phyloP scores from a whole-genome alignment of 176 grass and related monocot genomes.

The Oryza rufipogon region DNA sequence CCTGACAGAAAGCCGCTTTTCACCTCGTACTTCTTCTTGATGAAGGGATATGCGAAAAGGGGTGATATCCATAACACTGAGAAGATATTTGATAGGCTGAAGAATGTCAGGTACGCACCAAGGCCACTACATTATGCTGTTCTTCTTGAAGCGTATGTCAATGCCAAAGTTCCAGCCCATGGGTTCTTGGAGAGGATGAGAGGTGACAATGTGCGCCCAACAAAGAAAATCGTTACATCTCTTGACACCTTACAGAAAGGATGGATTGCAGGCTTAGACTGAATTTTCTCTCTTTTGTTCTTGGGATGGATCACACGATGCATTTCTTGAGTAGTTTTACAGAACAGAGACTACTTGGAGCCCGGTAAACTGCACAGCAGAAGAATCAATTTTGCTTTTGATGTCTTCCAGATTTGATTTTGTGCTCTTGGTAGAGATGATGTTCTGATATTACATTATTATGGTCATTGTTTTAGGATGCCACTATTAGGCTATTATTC shows the following conservation, averaged over 20 bases:
- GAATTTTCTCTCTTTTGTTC: neutral
- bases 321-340: slow-evolving; percentile 25
- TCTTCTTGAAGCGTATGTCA: slow-evolving; percentile 71
- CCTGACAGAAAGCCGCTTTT: slow-evolving; percentile 53
- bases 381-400: neutral
- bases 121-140: slow-evolving; percentile 50
- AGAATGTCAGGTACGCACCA: slow-evolving; percentile 38
- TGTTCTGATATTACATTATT: neutral
- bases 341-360: slow-evolving; percentile 10
- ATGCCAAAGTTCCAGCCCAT: slow-evolving; percentile 56
- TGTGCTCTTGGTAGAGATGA: neutral
- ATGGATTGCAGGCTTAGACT: slow-evolving; percentile 34
- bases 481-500: neutral
- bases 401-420: neutral
- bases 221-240: neutral
- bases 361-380: slow-evolving; percentile 26
- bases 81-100: slow-evolving; percentile 70
- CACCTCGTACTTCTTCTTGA: slow-evolving; percentile 47
- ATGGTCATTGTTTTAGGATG: neutral
- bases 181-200: slow-evolving; percentile 76
- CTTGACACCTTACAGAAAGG: slow-evolving; percentile 42
- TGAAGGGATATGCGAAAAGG: slow-evolving; percentile 63
- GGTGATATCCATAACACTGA: slow-evolving; percentile 74
- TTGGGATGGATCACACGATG: neutral
- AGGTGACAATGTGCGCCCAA: slow-evolving; percentile 49